phyloP scores from a whole-genome alignment of 2,329 filamentous ascomycete genomes.

The Capronia americana region DNA sequence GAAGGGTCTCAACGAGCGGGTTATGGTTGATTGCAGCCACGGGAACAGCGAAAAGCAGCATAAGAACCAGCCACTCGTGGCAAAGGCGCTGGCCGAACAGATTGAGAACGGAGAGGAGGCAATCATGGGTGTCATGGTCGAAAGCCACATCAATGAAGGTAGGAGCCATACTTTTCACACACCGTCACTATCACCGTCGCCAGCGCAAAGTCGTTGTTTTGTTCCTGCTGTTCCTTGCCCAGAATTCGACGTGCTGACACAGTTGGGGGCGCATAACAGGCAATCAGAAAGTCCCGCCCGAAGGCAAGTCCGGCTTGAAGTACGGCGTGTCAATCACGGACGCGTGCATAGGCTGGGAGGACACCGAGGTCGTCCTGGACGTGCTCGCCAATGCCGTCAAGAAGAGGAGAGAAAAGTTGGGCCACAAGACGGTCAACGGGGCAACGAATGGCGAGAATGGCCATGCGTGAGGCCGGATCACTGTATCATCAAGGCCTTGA shows the following conservation, averaged over 20 bases:
- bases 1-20: slow-evolving; percentile 83
- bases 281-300: slow-evolving; percentile 42
- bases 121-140: slow-evolving; percentile 98
- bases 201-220: not conserved
- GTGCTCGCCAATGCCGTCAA: slow-evolving; percentile 80
- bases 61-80: slow-evolving; percentile 94
- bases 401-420: slow-evolving; percentile 65
- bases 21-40: slow-evolving; percentile 99
- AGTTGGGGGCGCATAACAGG: slow-evolving; percentile 40
- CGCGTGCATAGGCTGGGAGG: slow-evolving; percentile 86
- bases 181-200: not conserved
- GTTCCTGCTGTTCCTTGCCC: not conserved
- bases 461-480: slow-evolving; percentile 8
- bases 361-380: slow-evolving; percentile 80
- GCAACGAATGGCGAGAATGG: slow-evolving; percentile 29
- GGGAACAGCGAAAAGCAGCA: slow-evolving; percentile 98
- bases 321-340: slow-evolving; percentile 46
- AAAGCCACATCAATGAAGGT: slow-evolving; percentile 93
- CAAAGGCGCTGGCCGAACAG: slow-evolving; percentile 80
- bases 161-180: slow-evolving; percentile 76
- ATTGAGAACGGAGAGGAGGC: slow-evolving; percentile 83
- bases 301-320: slow-evolving; percentile 43
- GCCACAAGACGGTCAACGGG: slow-evolving; percentile 24
- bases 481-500: not conserved
- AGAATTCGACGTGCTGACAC: not conserved